Base-by-base conservation (phyloP, 2,329 filamentous ascomycete genomes). In the Diatrype stigma region DNA sequence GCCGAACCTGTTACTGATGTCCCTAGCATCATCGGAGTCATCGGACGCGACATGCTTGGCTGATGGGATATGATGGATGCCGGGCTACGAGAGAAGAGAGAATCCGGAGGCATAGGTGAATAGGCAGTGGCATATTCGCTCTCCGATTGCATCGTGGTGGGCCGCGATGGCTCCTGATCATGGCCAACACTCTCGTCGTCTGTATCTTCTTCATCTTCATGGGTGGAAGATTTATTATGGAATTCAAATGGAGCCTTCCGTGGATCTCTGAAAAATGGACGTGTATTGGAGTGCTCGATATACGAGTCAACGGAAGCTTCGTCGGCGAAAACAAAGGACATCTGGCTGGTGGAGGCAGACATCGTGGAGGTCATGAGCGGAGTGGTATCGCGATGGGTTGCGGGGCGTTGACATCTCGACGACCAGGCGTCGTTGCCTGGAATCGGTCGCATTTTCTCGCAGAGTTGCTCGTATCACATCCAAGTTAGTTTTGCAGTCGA, bases 281-380 rank as follows among this genome's bases (percentile, higher is more conserved):
- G 58, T 42, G 67, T 55, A 52, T 62, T 57, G 30, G 64, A 59
- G 21, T 62, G 63, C 44, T 68, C 63, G 47, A 70, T 60, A 44
- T 70, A 69, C 11, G 70, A 65, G 53, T 76, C 73, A 53, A 80
- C 66, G 11, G 72, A 67, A 44, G 74, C 71, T 63, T 80, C 78
- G 57, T 79, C 75, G 58, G 73, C 73, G 46, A 81, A 61, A 55
- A 78, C 73, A 56, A 76, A 80, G 48, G 74, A 78, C 74, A 80
- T 79, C 45, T 77, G 74, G 48, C 70, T 70, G 54, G 60, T 66
- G 44, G 65, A 59, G 49, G 59, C 61, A 38, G 63, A 62, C 23
- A 64, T 63, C 49, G 59, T 61, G 40, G 63, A 62, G 26, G 65
- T 63, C 58, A 57, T 71, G 49, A 58, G 52, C 40, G 67, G 66